Conservation (phyloP, 306 rosid species). For the Dryas octopetala region DNA sequence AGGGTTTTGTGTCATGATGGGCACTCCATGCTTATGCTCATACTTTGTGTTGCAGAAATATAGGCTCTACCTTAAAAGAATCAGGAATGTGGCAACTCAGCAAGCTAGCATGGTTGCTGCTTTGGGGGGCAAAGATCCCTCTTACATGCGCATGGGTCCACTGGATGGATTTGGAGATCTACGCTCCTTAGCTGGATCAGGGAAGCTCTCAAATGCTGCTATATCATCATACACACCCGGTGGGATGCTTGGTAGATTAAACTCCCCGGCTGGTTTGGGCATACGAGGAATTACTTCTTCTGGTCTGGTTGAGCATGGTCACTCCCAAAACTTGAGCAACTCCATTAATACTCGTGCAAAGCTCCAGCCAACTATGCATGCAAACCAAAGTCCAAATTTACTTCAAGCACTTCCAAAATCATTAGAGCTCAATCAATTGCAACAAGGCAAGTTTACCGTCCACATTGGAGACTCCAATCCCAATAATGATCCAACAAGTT, state of each 20-base stretch:
- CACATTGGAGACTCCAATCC: conserved; percentile 44
- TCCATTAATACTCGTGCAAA: conserved; percentile 44
- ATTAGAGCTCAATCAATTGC: conserved; percentile 52
- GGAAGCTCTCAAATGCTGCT: conserved; percentile 40
- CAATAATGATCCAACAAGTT: conserved; percentile 43
- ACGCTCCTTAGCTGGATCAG: conserved; percentile 38
- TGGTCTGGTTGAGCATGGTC: conserved; percentile 34
- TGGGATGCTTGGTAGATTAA: conserved; percentile 47
- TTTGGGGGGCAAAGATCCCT: conserved; percentile 40
- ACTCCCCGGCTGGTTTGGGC: conserved; percentile 49
- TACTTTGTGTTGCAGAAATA: conserved; percentile 57
- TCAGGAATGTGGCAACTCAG: conserved; percentile 31
- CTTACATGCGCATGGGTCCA: conserved; percentile 45
- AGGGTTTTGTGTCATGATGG: not conserved
- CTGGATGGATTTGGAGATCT: conserved; percentile 55
- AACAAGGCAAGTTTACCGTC: conserved; percentile 43
- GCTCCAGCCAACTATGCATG: conserved; percentile 39
- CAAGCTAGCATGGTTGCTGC: conserved; percentile 43
- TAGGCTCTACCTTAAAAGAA: conserved; percentile 54
- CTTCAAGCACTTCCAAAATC: conserved; percentile 56
- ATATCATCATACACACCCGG: conserved; percentile 48
- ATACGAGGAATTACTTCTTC: conserved; percentile 52
- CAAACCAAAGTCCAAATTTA: conserved; percentile 47
- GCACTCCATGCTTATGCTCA: not conserved
- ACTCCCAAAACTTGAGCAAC: conserved; percentile 41